Evolutionary conservation across 768 basidiomycete genomes (phyloP), one percentile per base, ranked within the genome.

Genomic region (Naganishia kalamii): DNA sequence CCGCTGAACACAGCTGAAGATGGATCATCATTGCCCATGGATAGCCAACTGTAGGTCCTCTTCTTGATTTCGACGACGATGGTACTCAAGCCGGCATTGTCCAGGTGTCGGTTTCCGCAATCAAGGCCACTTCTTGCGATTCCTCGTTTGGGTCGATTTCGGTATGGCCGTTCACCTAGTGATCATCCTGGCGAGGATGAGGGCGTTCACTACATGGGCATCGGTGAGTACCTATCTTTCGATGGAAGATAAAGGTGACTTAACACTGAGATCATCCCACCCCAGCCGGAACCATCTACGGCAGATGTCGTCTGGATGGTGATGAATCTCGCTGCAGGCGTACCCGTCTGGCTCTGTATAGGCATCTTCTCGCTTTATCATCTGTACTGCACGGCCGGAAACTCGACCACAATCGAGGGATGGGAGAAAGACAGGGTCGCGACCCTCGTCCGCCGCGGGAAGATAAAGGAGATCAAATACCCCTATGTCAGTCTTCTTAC

Each of bases 381-480:
- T 70, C 85, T 93, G 68, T 88, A 87, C 72, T 82, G 84, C 54
- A 76, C 97, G 29, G 70, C 83, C 6, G 83, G 83, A 11, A 99
- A 99, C 77, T 85, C 87, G 1, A 99, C 94, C 0, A 98, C 96
- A 0, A 97, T 99, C 54, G 96, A 99, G 79, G 86, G 88, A 0
- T 94, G 90, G 90, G 96, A 99, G 78, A 98, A 98, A 79, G 92
- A 98, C 73, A 93, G 88, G 78, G 91, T 86, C 0, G 88, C 92
- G 4, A 88, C 85, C 0, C 83, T 99, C 70, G 85, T 90, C 57
- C 84, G 88, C 21, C 81, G 87, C 64, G 94, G 93, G 5, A 90
- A 88, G 77, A 87, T 97, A 64, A 85, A 83, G 57, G 88, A 92
- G 54, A 57, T 57, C 33, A 91, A 88, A 77, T 98, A 92, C 74